Evolutionary conservation across 75 land plant genomes (phyloP), one percentile per base, ranked within the genome.

Genomic region (Azolla pinnata): DNA sequence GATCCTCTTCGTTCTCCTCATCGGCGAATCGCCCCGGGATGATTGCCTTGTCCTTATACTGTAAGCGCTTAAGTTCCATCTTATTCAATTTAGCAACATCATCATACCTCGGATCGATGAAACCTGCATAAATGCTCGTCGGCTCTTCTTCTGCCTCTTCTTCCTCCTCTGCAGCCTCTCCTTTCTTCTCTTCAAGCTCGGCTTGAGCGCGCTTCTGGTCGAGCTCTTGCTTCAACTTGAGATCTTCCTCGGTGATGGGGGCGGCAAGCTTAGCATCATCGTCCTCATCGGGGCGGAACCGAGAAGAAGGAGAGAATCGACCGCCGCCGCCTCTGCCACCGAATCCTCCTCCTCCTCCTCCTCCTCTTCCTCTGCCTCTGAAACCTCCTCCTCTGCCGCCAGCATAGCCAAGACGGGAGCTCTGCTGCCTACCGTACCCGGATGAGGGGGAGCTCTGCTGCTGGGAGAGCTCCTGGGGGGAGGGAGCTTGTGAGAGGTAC

Each of bases 91-190:
- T 52, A 29, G 27, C 27, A 19, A 26, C 14, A 2, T 52, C 54
- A 52, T 52, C 54, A 27, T 52, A 14, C 29, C 29, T 52, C 7
- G 54, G 54, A 52, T 52, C 54, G 9, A 52, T 52, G 27, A 52
- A 52, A 27, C 54, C 54, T 52, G 26, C 29, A 52, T 52, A 52
- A 2, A 52, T 52, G 54, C 54, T 52, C 26, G 5, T 4, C 2
- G 27, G 10, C 14, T 52, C 54, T 2, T 24, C 54, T 19, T 52
- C 54, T 19, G 4, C 54, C 25, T 52, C 54, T 3, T 52, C 29
- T 25, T 24, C 54, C 3, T 21, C 25, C 29, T 52, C 54, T 23
- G 24, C 54, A 3, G 2, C 29, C 28, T 21, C 25, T 29, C 27
- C 54, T 26, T 52, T 52, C 29, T 52, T 5, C 29, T 52, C 29